Percentiles rank a stretch among this genome's conserved stretches.
phyloP scores from a whole-genome alignment of 345 rosid species.

The Melastoma malabathricum region DNA sequence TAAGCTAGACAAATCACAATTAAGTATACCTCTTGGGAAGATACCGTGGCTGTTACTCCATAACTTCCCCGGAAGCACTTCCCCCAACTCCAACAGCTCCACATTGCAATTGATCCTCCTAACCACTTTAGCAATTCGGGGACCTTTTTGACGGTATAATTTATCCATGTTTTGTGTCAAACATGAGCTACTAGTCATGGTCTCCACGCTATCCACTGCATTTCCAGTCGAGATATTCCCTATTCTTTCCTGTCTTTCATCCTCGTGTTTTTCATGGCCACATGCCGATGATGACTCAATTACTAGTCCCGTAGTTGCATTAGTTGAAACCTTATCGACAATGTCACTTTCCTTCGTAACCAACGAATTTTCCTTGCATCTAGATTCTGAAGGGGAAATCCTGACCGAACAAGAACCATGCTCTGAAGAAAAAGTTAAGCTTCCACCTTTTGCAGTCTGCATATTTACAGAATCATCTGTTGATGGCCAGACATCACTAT shows the following conservation, averaged over 20 bases:
- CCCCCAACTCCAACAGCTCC: slow-evolving; percentile 67
- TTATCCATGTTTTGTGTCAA: slow-evolving; percentile 65
- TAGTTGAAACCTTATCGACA: slow-evolving; percentile 10
- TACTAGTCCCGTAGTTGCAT: slow-evolving; percentile 7
- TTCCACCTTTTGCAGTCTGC: slow-evolving; percentile 19
- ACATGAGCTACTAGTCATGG: slow-evolving; percentile 31
- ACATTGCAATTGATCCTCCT: slow-evolving; percentile 92
- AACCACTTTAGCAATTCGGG: slow-evolving; percentile 97
- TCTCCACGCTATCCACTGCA: slow-evolving; percentile 26
- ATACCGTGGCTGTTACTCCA: slow-evolving; percentile 85
- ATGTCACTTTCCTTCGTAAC: slow-evolving; percentile 13
- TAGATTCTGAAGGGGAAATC: slow-evolving; percentile 18
- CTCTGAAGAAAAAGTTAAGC: slow-evolving; percentile 14
- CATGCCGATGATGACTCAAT: slow-evolving; percentile 12
- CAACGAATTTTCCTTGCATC: slow-evolving; percentile 18
- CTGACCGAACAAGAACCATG: slow-evolving; percentile 17
- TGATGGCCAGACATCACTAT: slow-evolving; percentile 17
- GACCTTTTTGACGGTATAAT: slow-evolving; percentile 79
- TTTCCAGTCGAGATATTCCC: slow-evolving; percentile 24
- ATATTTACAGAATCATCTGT: slow-evolving; percentile 17
- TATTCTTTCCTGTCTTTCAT: slow-evolving; percentile 28
- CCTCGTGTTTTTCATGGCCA: slow-evolving; percentile 19
- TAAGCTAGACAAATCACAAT: background rate
- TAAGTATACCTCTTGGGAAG: slow-evolving; percentile 70
- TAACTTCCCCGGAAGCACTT: slow-evolving; percentile 60